Conservation (phyloP, 768 basidiomycete species). For the Pleurotus cornucopiae region DNA sequence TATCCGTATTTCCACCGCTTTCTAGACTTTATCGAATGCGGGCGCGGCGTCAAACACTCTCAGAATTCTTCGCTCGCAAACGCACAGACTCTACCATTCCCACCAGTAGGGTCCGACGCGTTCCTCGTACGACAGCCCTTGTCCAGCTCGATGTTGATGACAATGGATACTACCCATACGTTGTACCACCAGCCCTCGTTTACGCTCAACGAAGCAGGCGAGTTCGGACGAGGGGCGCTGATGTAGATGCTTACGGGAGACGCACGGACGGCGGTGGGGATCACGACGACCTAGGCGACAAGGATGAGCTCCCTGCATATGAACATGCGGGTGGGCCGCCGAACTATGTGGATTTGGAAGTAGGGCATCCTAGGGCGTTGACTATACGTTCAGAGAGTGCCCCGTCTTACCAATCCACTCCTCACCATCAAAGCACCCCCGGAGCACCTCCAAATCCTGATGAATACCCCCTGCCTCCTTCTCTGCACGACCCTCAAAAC, state of each 20-base stretch:
- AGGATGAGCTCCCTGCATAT: conserved; percentile 46
- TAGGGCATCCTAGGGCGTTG: not conserved
- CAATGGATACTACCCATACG: conserved; percentile 17
- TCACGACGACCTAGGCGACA: conserved; percentile 31
- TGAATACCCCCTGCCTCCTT: no score
- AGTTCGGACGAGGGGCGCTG: conserved; percentile 24
- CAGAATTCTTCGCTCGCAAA: conserved; percentile 12
- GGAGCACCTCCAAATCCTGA: no score
- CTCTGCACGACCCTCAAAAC: no score
- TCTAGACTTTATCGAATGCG: conserved; percentile 11
- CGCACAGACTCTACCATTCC: not conserved
- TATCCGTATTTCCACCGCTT: no score
- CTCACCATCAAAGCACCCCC: no score
- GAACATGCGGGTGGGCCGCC: conserved; percentile 41
- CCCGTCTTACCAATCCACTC: no score
- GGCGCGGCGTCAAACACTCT: conserved; percentile 11
- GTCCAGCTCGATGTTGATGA: conserved; percentile 6
- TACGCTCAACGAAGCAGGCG: conserved; percentile 16
- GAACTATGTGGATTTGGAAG: conserved; percentile 30
- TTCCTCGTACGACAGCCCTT: conserved; percentile 3
- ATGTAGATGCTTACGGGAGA: conserved; percentile 38
- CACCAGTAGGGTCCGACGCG: not conserved
- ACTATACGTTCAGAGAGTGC: no score
- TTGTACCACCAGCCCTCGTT: conserved; percentile 18
- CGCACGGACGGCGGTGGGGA: conserved; percentile 21